A percentile compares a stretch with the other conserved stretches of the same genome.
These are phyloP conservation scores for Mucor velutinosus DNA, from an alignment of 371 early-diverging fungal genomes.

Conservation along the genomic window DNA sequence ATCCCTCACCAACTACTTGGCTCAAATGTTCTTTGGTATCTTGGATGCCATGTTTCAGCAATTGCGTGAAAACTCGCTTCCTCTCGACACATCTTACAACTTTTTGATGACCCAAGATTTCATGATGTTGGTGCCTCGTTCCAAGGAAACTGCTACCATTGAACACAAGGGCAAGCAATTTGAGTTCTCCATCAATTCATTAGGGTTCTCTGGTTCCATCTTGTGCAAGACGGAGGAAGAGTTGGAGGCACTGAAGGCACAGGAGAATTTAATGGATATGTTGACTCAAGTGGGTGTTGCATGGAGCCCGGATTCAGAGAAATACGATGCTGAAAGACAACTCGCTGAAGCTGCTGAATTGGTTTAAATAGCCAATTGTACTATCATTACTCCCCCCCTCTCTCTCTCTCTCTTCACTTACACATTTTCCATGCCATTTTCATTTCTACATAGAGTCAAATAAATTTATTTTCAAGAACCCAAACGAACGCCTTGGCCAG, in stretches of 20 bases:
- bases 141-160: conserved; percentile 39
- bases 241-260: conserved; percentile 43
- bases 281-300: conserved; percentile 29
- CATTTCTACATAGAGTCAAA: neutral
- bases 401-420: neutral
- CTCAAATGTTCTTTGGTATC: conserved; percentile 52
- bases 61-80: conserved; percentile 36
- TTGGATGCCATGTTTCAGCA: conserved; percentile 55
- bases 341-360: conserved; percentile 12
- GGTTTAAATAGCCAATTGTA: neutral
- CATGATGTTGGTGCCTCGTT: conserved; percentile 74
- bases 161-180: conserved; percentile 24
- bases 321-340: conserved; percentile 17
- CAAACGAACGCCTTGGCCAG: conserved; percentile 22
- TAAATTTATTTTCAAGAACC: conserved; percentile 11
- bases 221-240: conserved; percentile 62
- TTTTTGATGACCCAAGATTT: conserved; percentile 71
- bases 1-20: conserved; percentile 42
- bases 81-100: conserved; percentile 55
- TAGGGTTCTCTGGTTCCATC: conserved; percentile 73
- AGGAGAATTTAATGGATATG: conserved; percentile 40
- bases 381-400: neutral
- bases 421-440: neutral
- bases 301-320: conserved; percentile 23
- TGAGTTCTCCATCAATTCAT: conserved; percentile 61